Percentiles rank a stretch among this genome's conserved stretches.
phyloP scores from a whole-genome alignment of 306 rosid species.

The cucumber (Cucumis sativus) region DNA sequence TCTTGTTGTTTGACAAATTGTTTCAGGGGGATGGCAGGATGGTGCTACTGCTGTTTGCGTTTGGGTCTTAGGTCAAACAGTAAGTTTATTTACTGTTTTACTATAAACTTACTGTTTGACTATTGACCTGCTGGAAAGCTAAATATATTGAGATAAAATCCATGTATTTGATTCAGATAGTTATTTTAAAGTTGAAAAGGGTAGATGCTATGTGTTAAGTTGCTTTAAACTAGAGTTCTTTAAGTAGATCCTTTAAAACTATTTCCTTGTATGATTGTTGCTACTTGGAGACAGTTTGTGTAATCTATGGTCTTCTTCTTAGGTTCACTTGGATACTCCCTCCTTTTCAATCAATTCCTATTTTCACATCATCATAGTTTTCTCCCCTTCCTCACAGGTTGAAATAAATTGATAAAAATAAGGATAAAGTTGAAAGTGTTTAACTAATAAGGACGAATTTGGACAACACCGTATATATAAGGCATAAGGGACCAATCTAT shows the following conservation, averaged over 20 bases:
- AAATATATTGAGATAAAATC: neutral
- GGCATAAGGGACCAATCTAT: neutral
- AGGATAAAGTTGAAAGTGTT: neutral
- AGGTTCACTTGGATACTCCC: neutral
- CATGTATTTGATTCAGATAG: neutral
- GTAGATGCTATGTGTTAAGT: neutral
- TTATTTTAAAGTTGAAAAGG: neutral
- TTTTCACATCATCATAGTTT: neutral
- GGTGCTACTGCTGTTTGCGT: slow-evolving; percentile 88
- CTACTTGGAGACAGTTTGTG: too few species aligned
- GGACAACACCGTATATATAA: neutral
- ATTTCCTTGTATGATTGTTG: neutral
- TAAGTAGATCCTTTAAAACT: neutral
- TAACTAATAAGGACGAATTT: neutral
- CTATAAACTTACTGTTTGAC: neutral
- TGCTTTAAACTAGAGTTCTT: neutral
- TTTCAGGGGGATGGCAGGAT: slow-evolving; percentile 85
- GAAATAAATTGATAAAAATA: neutral
- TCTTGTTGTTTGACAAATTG: slow-evolving; percentile 15
- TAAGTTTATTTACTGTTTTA: slow-evolving; percentile 22
- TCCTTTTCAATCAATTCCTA: neutral
- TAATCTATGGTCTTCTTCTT: too few species aligned
- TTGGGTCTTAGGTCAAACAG: slow-evolving; percentile 75
- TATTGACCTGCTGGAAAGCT: neutral
- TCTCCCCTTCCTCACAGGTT: neutral